These are phyloP conservation scores for Claviceps cyperi DNA, from an alignment of 2,329 filamentous ascomycete genomes.

Conservation along the genomic window DNA sequence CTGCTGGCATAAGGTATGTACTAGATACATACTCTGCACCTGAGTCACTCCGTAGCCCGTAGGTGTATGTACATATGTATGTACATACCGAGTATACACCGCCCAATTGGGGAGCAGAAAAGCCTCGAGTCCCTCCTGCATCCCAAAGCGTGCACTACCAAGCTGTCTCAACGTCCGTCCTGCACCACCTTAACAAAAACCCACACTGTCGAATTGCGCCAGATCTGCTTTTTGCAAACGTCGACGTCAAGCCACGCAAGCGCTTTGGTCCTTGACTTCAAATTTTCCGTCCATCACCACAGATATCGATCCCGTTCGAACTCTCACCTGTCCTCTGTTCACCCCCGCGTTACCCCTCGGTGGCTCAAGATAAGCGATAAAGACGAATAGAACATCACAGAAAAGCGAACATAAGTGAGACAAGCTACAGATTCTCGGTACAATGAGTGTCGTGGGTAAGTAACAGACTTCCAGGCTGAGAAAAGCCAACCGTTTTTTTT, in stretches of 20 bases:
- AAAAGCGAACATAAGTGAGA: conserved; percentile 6
- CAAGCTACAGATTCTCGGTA: conserved; percentile 18
- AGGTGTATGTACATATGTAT: background rate
- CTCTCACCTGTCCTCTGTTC: background rate
- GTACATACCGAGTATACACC: background rate
- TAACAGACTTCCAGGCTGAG: conserved; percentile 6
- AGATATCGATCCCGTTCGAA: background rate
- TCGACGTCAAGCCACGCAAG: background rate
- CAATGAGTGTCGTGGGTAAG: conserved; percentile 43
- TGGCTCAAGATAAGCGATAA: conserved; percentile 4
- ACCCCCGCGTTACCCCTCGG: conserved; percentile 1
- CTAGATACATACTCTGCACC: background rate
- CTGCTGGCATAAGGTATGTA: too few relatives aligned
- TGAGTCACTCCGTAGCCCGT: background rate
- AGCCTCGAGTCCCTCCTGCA: too few relatives aligned
- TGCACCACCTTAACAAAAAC: background rate
- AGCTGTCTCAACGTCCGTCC: background rate
- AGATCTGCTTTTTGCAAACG: background rate
- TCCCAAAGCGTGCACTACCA: too few relatives aligned
- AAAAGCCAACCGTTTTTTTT: background rate
- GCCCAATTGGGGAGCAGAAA: background rate
- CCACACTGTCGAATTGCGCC: background rate
- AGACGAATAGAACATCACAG: conserved; percentile 1
- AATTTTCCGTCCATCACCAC: background rate
- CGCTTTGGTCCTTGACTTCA: background rate